Base-by-base conservation (phyloP, 2,329 filamentous ascomycete species). In the Colletotrichum agaves region DNA sequence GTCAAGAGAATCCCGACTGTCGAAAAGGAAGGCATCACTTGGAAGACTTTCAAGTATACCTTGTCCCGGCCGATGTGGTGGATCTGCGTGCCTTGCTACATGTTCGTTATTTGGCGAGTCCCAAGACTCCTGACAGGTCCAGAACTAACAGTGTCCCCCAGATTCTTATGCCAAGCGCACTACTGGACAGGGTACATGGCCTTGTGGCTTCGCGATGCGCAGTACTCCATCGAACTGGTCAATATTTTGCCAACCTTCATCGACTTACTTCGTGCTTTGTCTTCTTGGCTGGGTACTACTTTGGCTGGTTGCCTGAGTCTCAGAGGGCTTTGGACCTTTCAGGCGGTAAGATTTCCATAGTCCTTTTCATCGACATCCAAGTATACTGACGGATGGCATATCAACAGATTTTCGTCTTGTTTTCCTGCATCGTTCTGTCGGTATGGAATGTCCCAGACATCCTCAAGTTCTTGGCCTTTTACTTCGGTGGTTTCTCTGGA, bases 401-500 rank as follows among this genome's bases (percentile, higher is more conserved):
- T 11, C 13, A 5, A 52, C n/a, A 69, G 58, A 66, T 57, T 6
- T 70, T 71, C 27, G 68, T 72, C n/a, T 61, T 76, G 5, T 77
- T 78, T 41, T 70, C 73, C 3, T 67, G 69, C 7, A 71, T 78
- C 19, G 72, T 77, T 4, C 60, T 77, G 2, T 70, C 73, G 0
- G 65, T 74, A 3, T 78, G 76, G 75, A 71, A 73, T n/a, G 71
- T 77, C 3, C 74, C 75, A 1, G 71, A 74, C 19, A 59, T 55
- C 1, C 67, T 77, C 17, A 77, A 76, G 60, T 78, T 75, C 67
- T 52, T 71, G 23, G 76, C 75, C 4, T 77, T 75, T 55, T 77
- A 77, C 59, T 71, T 75, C n/a, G 72, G 74, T 8, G 74, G 74
- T 12, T 73, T 76, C 43, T 75, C 72, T 2, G 75, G 74, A 41